These are phyloP conservation scores for Pichia deserticola DNA, from an alignment of 805 yeast species.

Conservation along the genomic window DNA sequence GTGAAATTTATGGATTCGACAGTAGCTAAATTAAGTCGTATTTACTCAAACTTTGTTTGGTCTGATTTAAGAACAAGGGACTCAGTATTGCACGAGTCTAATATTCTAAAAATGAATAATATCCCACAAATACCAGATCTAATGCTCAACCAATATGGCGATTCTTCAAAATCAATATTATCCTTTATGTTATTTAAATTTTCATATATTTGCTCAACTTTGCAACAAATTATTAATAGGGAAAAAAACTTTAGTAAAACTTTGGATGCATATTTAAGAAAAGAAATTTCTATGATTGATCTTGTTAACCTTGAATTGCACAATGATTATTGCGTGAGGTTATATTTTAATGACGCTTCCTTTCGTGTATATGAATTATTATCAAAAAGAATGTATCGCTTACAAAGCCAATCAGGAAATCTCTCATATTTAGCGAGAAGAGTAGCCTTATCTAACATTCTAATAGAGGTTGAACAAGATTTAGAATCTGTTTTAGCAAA, in stretches of 20 bases:
- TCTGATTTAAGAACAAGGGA: slow-evolving; percentile 2
- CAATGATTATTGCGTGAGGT: not conserved
- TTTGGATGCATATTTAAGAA: not conserved
- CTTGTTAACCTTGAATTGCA: not conserved
- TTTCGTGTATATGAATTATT: not conserved
- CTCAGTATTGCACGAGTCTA: not conserved
- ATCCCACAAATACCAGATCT: not conserved
- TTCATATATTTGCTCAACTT: not conserved
- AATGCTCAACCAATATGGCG: not conserved
- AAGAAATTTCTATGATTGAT: not conserved
- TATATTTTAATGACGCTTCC: slow-evolving; percentile 4
- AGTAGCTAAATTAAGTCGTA: not conserved
- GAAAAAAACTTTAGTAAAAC: not conserved
- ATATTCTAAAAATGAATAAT: not conserved
- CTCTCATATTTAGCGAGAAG: not conserved
- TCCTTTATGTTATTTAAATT: not conserved
- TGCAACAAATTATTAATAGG: not conserved
- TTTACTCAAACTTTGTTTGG: not conserved
- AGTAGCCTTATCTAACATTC: not conserved
- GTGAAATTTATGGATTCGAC: not conserved
- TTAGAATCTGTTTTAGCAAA: not conserved
- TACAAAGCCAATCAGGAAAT: not conserved
- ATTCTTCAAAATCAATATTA: not conserved
- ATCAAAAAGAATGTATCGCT: not conserved
- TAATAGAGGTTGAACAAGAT: not conserved